Evolutionary conservation across 2,329 filamentous ascomycete species (phyloP), one percentile per base, ranked within the genome.

Genomic region (Uncinocarpus reesii): DNA sequence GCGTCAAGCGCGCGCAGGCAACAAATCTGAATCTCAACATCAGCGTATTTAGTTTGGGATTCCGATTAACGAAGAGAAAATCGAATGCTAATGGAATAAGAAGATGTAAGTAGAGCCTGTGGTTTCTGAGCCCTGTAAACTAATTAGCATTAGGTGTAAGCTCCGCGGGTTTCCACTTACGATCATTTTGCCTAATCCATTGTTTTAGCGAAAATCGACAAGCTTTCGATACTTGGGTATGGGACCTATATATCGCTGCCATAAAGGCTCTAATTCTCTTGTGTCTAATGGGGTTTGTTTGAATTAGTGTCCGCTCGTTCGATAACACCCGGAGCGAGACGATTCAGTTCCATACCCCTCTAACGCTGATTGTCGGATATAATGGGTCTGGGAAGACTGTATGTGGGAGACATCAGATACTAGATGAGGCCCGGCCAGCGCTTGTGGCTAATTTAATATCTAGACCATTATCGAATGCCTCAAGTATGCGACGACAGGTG

Each of bases 301-400:
- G n/a, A 3, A 13, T 3, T 55, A 79, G 79, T 63, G 74, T 86
- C 57, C 86, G 90, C 57, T 95, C 90, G 49, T 96, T 96, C 65
- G 84, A 84, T 65, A 83, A 85, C 55, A 74, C 75, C 36, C 73
- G 76, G 51, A 77, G 77, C 55, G 85, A 95, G 68, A 83, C 78
- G 31, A 94, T 96, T 53, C 77, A 84, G 57, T 96, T 98, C 65
- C 81, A 88, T 55, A 84, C 86, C 0, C 93, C 92, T 21, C 76
- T 98, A 49, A 98, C 92, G 10, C 77, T 98, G 53, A 98, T 98
- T 57, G 93, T 98, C 50, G 92, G 92, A 50, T 86, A 88, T 68
- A 98, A 98, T 71, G 92, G 92, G 48, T 96, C 90, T 1, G 92
- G 92, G 53, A 98, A 98, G 71, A 98, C 92, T 7, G 75, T 78